Evolutionary conservation across 2,329 filamentous ascomycete genomes (phyloP), one percentile per base, ranked within the genome.

Genomic region (Apiospora malaysiana): DNA sequence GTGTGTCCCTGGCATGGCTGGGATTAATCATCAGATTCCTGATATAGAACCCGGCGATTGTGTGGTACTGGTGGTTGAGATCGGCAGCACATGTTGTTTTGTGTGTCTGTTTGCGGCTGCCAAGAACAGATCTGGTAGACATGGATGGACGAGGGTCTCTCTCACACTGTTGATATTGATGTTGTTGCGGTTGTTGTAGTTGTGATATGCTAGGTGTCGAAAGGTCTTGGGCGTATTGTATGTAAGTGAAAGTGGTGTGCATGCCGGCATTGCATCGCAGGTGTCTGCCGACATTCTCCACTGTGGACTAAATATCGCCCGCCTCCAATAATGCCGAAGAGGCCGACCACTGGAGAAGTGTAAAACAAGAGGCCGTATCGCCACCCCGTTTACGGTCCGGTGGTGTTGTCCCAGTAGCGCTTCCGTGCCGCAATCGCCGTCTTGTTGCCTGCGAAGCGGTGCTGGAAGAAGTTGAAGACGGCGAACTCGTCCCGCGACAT

Each of bases 401-500:
- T 73, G 23, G 78, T 75, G 73, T 84, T 82, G 76, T 87, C 83
- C 88, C 88, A 90, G 78, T 85, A 90, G 71, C 86, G 81, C 75
- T 79, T 84, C 72, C 83, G 82, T 23, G 88, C 88, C 47, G 79
- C 81, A n/a, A 82, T 77, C 51, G 85, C 85, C n/a, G 83, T 76
- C 73, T 82, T 78, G 74, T 87, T 80, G 72, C 88, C 88, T 42
- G 83, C 80, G 78, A 92, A 94, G 12, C 91, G 88, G 73, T 87
- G 82, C 73, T 93, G 91, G 80, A 92, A 95, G 81, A 92, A 95
- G 84, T 96, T 97, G 88, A 97, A 94, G 72, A 97, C 87, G 70
- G 93, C 90, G 77, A 96, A 97, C 82, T 97, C 94, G 81, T 94
- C 90, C 73, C 87, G 85, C 45, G 85, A 90, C 84, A 97, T 90